phyloP scores from a whole-genome alignment of 2,329 filamentous ascomycete species.

The Elsinoe australis region DNA sequence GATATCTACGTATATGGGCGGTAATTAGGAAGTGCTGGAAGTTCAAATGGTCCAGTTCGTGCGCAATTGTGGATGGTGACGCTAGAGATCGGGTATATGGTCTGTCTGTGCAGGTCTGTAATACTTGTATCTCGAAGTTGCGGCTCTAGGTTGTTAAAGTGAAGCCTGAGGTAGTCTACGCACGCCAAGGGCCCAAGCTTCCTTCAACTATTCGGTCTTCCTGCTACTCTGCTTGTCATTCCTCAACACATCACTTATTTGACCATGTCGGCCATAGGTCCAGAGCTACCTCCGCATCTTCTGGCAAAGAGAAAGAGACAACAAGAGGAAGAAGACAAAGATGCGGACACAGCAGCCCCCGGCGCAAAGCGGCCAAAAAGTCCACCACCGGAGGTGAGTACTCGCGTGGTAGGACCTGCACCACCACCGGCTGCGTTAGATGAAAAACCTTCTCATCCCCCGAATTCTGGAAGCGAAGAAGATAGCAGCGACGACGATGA shows the following conservation, averaged over 20 bases:
- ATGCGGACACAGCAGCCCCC: conserved; percentile 32
- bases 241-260: background rate
- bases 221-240: background rate
- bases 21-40: background rate
- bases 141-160: background rate
- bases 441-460: conserved; percentile 38
- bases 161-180: conserved; percentile 3
- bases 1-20: no score
- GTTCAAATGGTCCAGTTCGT: no score
- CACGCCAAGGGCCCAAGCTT: conserved; percentile 10
- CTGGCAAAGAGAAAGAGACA: conserved; percentile 46
- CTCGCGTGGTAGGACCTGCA: conserved; percentile 50
- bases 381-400: conserved; percentile 43
- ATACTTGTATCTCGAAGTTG: no score
- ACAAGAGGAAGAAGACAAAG: conserved; percentile 35
- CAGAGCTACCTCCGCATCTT: conserved; percentile 60
- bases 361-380: conserved; percentile 31
- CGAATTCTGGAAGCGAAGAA: conserved; percentile 26
- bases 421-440: conserved; percentile 45
- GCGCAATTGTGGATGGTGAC: no score
- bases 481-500: conserved; percentile 35
- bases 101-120: no score
- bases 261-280: conserved; percentile 61
- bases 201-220: conserved; percentile 19
- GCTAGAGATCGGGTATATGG: conserved; percentile 3